These are phyloP conservation scores for Septoria petroselini DNA, from an alignment of 2,329 filamentous ascomycete genomes.

Conservation along the genomic window DNA sequence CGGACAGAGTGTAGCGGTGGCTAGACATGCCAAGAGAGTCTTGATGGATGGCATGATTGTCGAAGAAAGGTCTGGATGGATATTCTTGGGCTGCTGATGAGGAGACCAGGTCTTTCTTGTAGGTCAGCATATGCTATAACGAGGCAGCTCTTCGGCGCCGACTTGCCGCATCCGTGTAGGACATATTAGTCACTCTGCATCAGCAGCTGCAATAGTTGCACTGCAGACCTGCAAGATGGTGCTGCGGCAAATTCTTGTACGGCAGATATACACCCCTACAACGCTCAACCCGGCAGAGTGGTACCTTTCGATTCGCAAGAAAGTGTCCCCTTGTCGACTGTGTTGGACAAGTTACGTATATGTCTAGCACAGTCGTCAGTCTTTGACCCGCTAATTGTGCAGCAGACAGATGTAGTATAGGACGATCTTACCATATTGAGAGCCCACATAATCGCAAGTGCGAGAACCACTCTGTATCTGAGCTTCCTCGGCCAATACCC, in stretches of 20 bases:
- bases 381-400: background rate
- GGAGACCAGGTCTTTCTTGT: too few species aligned
- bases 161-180: background rate
- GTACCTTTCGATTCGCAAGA: background rate
- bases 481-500: conserved; percentile 22
- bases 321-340: background rate
- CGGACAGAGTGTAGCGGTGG: background rate
- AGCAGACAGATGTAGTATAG: conserved; percentile 1
- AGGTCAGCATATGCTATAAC: too few species aligned
- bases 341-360: conserved; percentile 1
- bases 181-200: background rate
- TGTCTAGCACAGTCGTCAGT: conserved; percentile 5
- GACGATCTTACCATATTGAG: conserved; percentile 24
- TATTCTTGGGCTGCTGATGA: too few species aligned
- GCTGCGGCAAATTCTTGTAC: conserved; percentile 11
- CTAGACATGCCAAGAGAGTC: background rate
- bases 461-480: conserved; percentile 16
- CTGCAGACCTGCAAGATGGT: background rate
- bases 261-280: background rate
- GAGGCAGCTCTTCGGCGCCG: too few species aligned
- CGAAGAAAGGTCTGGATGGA: too few species aligned
- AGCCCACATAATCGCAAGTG: conserved; percentile 21
- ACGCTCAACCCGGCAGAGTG: background rate
- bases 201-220: background rate
- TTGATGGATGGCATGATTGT: background rate